Base-by-base conservation (phyloP, 1,284 basidiomycete species). In the Apiotrichum gamsii region DNA sequence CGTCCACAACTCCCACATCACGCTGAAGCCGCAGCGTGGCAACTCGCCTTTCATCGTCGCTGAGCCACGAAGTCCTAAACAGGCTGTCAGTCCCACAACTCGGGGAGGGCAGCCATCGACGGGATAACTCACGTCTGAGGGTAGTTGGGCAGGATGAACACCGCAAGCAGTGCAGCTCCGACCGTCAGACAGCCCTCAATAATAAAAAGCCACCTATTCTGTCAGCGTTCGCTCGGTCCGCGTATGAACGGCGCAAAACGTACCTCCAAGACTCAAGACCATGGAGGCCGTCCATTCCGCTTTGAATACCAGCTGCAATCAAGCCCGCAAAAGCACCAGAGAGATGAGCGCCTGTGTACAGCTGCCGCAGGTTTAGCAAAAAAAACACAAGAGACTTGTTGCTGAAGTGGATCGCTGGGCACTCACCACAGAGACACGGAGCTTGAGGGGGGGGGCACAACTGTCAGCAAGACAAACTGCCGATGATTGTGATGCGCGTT, bases 281-380 rank as follows among this genome's bases (percentile, higher is more conserved):
- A 4, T 28, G 35, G 16, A 39, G 40, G n/a, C 51, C 51, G 33
- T 56, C 39, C 25, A 60, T 25, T 21, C 47, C 39, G 8, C 41
- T 45, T 43, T 54, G 57, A 44, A 62, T 54, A 10, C 54, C 61
- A 0, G 57, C 61, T 3, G 62, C 64, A 8, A 67, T 54, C 9
- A 67, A 43, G 5, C 61, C 61, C 5, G 60, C 59, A 43, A 64
- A 60, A 2, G 62, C 65, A 5, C 61, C 61, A 3, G 60, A 56
- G 1, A 53, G 51, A 39, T 56, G 47, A 13, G 57, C 52, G 10
- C 59, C 62, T 5, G 57, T 56, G 41, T 60, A 61, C 33, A 58
- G 58, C 25, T 28, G 25, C 11, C 8, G n/a, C n/a, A n/a, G n/a
- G n/a, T n/a, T n/a, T n/a, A n/a, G n/a, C n/a, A n/a, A n/a, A n/a